These are phyloP conservation scores for Colletotrichum spaethianum DNA, from an alignment of 2,329 filamentous ascomycete species.

Conservation along the genomic window DNA sequence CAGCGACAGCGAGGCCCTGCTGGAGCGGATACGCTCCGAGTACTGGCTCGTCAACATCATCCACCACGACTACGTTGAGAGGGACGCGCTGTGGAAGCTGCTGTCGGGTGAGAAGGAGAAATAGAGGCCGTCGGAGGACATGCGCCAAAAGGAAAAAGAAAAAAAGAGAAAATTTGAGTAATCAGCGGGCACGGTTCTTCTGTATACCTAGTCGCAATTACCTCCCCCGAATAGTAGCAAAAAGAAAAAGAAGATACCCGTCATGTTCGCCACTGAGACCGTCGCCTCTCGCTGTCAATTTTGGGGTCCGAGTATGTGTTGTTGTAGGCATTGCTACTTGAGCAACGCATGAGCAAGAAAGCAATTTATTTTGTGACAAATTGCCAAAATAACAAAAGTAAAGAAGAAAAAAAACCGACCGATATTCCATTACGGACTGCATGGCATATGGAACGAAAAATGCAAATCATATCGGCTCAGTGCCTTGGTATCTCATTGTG, in stretches of 20 bases:
- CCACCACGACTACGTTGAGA: conserved; percentile 82
- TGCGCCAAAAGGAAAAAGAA: background rate
- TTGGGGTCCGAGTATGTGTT: background rate
- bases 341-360: background rate
- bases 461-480: conserved; percentile 18
- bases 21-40: conserved; percentile 77
- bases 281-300: background rate
- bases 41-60: conserved; percentile 94
- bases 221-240: background rate
- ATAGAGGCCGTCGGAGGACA: background rate
- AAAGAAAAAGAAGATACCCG: conserved; percentile 33
- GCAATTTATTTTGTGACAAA: background rate
- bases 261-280: background rate
- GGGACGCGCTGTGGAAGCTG: conserved; percentile 80
- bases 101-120: conserved; percentile 58
- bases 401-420: background rate
- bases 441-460: background rate
- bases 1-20: conserved; percentile 78
- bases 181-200: background rate
- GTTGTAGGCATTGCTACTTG: too few relatives aligned
- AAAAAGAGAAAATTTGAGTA: background rate
- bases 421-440: background rate
- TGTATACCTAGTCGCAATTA: background rate
- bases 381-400: background rate
- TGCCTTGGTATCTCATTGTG: conserved; percentile 34